Evolutionary conservation across 768 basidiomycete genomes (phyloP).

Genomic region (Agrocybe praecox): DNA sequence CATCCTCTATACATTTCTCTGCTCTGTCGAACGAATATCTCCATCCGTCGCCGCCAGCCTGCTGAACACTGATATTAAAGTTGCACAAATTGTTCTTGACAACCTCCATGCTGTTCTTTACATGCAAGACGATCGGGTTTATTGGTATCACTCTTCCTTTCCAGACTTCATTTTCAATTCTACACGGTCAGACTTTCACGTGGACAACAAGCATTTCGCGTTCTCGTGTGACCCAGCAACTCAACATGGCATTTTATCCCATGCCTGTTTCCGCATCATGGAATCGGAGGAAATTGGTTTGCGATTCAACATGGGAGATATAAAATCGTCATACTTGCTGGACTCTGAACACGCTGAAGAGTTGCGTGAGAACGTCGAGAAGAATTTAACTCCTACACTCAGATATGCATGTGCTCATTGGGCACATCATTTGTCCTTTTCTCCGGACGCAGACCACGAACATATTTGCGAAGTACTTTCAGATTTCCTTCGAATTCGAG

Average conservation of each 20-base stretch:
- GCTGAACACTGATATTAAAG: neutral
- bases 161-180: slow-evolving; percentile 8
- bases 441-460: neutral
- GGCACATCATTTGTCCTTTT: slow-evolving; percentile 9
- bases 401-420: slow-evolving; percentile 14
- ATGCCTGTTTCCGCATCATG: slow-evolving; percentile 20
- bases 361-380: neutral
- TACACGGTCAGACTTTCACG: neutral
- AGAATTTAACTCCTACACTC: slow-evolving; percentile 11
- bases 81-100: neutral
- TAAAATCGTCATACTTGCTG: slow-evolving; percentile 18
- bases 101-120: slow-evolving; percentile 11
- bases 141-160: slow-evolving; percentile 11
- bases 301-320: slow-evolving; percentile 22
- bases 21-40: neutral
- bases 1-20: slow-evolving; percentile 14
- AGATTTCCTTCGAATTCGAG: slow-evolving; percentile 18
- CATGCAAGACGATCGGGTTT: neutral
- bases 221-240: slow-evolving; percentile 1
- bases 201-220: no score
- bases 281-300: slow-evolving; percentile 2
- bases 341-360: slow-evolving; percentile 6
- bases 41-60: neutral
- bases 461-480: slow-evolving; percentile 1
- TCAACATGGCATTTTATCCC: slow-evolving; percentile 7